A percentile compares a stretch with the other conserved stretches of the same genome.
Evolutionary conservation across 352 stramenopile species (phyloP).

Genomic region (Phytophthora rubi): DNA sequence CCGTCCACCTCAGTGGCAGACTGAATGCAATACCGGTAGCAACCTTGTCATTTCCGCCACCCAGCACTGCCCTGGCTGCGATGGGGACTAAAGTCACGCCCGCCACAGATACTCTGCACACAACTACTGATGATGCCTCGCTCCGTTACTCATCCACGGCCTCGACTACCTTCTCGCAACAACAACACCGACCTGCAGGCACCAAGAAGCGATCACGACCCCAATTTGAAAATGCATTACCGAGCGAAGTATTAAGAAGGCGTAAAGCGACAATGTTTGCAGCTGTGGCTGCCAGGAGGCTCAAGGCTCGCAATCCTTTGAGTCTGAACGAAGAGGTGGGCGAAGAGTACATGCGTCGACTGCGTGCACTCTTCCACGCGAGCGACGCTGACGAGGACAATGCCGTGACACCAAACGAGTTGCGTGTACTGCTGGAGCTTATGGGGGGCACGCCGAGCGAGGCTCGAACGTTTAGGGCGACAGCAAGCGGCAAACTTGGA

Average conservation of each 20-base stretch:
- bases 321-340: conserved; percentile 28
- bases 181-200: background rate
- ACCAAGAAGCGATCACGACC: conserved; percentile 20
- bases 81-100: conserved; percentile 20
- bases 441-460: conserved; percentile 29
- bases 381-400: conserved; percentile 49
- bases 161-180: conserved; percentile 6
- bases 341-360: conserved; percentile 35
- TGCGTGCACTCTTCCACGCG: conserved; percentile 39
- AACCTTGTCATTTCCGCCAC: background rate
- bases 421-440: conserved; percentile 40
- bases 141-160: conserved; percentile 9
- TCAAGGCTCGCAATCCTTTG: conserved; percentile 11
- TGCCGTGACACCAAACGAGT: conserved; percentile 33
- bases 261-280: conserved; percentile 31
- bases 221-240: conserved; percentile 1
- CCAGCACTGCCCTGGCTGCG: background rate
- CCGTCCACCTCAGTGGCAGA: background rate
- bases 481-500: conserved; percentile 9
- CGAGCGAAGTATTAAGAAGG: conserved; percentile 9
- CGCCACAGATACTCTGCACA: background rate
- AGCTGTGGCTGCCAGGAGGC: conserved; percentile 14
- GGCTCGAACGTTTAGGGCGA: conserved; percentile 1
- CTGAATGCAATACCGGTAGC: background rate
- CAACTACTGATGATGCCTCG: background rate